phyloP scores from a whole-genome alignment of 176 grass and related monocot genomes.

The Oryza meyeriana region DNA sequence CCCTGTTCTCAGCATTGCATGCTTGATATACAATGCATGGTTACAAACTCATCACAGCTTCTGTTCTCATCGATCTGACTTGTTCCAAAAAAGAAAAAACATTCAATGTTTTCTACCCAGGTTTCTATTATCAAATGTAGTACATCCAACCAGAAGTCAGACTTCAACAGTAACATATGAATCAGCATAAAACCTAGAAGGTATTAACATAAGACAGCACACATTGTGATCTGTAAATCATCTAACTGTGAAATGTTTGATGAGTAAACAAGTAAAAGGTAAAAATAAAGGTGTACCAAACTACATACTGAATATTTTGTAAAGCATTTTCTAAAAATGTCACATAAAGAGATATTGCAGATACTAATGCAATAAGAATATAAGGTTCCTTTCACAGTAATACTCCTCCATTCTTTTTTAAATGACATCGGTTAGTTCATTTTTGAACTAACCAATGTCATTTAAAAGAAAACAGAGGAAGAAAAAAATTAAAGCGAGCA shows the following conservation, averaged over 20 bases:
- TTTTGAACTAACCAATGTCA: too few relatives aligned
- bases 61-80: neutral
- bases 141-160: neutral
- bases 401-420: too few relatives aligned
- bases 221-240: neutral
- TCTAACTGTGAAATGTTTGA: neutral
- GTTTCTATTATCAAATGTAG: conserved; percentile 9
- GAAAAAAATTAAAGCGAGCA: neutral
- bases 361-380: neutral
- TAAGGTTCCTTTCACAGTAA: neutral
- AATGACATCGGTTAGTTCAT: too few relatives aligned
- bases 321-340: neutral
- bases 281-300: neutral
- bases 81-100: neutral
- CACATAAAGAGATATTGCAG: neutral
- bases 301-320: neutral
- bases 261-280: neutral
- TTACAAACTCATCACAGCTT: neutral
- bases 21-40: neutral
- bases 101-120: neutral
- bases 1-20: neutral
- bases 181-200: neutral
- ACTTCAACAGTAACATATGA: neutral
- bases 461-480: too few relatives aligned
- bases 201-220: neutral